Evolutionary conservation across 2,329 filamentous ascomycete genomes (phyloP).

Genomic region (Ceratocystis lukuohia): DNA sequence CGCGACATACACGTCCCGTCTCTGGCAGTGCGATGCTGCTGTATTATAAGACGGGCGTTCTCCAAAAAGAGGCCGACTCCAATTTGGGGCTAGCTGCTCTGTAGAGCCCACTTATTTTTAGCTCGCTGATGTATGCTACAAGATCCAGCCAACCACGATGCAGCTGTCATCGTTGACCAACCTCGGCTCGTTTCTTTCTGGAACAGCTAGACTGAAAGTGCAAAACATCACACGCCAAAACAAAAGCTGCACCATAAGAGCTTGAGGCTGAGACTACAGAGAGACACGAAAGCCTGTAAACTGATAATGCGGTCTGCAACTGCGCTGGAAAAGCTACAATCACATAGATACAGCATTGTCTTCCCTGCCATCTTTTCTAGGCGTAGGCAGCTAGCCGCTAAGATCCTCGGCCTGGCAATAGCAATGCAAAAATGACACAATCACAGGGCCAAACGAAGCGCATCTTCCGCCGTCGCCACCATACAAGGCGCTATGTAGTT

Average conservation of each 20-base stretch:
- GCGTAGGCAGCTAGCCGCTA: not conserved
- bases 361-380: not conserved
- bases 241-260: not conserved
- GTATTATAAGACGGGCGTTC: not conserved
- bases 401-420: constrained; percentile 4
- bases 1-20: too few relatives aligned
- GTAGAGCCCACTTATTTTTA: not conserved
- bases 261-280: too few relatives aligned
- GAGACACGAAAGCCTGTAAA: too few relatives aligned
- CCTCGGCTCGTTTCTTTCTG: constrained; percentile 16
- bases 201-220: not conserved
- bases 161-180: constrained; percentile 12
- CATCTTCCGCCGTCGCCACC: not conserved
- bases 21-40: not conserved
- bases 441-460: constrained; percentile 4
- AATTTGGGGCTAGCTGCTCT: not conserved
- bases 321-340: too few relatives aligned
- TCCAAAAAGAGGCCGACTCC: not conserved
- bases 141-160: constrained; percentile 11
- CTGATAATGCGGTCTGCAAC: too few relatives aligned
- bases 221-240: not conserved
- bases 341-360: too few relatives aligned
- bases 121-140: not conserved
- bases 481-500: not conserved
- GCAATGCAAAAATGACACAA: not conserved